Evolutionary conservation across 805 yeast species (phyloP), one percentile per base, ranked within the genome.

Genomic region (Tetrapisispora phaffii): DNA sequence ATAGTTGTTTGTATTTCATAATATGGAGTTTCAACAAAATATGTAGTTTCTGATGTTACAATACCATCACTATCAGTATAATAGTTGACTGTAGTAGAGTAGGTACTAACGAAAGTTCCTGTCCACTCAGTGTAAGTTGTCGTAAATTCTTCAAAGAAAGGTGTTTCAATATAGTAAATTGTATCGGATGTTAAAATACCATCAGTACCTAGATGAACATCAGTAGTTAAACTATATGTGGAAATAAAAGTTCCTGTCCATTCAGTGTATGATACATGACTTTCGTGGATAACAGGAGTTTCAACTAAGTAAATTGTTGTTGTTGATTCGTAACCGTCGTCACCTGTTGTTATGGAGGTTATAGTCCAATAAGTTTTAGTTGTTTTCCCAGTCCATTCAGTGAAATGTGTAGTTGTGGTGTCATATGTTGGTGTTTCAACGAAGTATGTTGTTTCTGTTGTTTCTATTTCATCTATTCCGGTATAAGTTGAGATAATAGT

Each of bases 111-210:
- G 9, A 35, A 26, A 7, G 23, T 17, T 9, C 40, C 40, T 15
- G 29, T 21, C 31, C 35, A 35, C 9, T 28, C 22, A n/a, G 34
- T 34, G 23, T 21, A 42, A 2, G 28, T 41, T 12, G 33, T 34
- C 7, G 44, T 34, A 34, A 34, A 32, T 26, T 38, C 29, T 35
- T 26, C 24, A 34, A n/a, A 19, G 8, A 26, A 20, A 22, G 51
- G 51, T 6, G 47, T 49, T 17, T 44, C 41, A 22, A 46, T 43
- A 6, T 16, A 26, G 20, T 29, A 34, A 26, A 34, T 38, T 4
- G 45, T 43, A 8, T 43, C 45, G 17, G 21, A 9, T 17, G 38
- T 43, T 7, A 12, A 8, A 20, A 23, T 10, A 19, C 41, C 41
- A 37, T 43, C 42, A 19, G 32, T 1, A 13, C 38, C 45, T 23